Percentiles rank a stretch among this genome's conserved stretches.
phyloP scores from a whole-genome alignment of 495 filamentous ascomycete genomes.

The Neurospora sp. region DNA sequence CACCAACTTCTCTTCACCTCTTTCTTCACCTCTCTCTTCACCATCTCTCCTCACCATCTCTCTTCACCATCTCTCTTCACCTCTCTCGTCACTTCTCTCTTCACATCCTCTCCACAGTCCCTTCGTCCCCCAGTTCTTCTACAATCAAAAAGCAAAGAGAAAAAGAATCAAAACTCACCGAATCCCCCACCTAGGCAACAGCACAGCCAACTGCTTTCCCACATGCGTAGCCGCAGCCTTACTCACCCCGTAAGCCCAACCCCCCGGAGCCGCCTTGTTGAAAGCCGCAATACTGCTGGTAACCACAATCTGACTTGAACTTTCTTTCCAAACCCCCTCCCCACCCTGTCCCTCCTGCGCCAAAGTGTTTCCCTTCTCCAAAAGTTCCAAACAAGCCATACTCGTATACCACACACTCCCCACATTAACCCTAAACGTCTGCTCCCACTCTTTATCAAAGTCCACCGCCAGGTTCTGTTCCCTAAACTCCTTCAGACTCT shows the following conservation, averaged over 20 bases:
- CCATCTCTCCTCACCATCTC: too few relatives aligned
- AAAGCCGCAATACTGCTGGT: slow-evolving; percentile 54
- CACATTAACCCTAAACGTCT: slow-evolving; percentile 50
- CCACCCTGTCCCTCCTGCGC: slow-evolving; percentile 20
- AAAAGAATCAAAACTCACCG: slow-evolving; percentile 18
- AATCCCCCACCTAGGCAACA: slow-evolving; percentile 48
- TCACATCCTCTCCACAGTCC: not conserved
- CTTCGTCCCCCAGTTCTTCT: slow-evolving; percentile 17
- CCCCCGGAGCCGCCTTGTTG: slow-evolving; percentile 44
- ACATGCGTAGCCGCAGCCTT: slow-evolving; percentile 57
- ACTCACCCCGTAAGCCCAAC: slow-evolving; percentile 49
- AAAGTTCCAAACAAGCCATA: slow-evolving; percentile 52
- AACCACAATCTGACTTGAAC: slow-evolving; percentile 50
- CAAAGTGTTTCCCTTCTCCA: slow-evolving; percentile 53
- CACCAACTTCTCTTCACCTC: too few relatives aligned
- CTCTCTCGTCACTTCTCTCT: not conserved
- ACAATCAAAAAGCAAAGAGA: slow-evolving; percentile 10
- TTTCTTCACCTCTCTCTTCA: too few relatives aligned
- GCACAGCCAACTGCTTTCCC: slow-evolving; percentile 50
- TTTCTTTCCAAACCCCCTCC: not conserved
- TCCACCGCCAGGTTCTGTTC: not conserved
- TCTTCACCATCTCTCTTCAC: too few relatives aligned
- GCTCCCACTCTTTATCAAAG: slow-evolving; percentile 43
- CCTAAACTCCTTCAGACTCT: not conserved
- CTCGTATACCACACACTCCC: slow-evolving; percentile 53